phyloP scores from a whole-genome alignment of 345 rosid genomes.

The Corchorus olitorius region DNA sequence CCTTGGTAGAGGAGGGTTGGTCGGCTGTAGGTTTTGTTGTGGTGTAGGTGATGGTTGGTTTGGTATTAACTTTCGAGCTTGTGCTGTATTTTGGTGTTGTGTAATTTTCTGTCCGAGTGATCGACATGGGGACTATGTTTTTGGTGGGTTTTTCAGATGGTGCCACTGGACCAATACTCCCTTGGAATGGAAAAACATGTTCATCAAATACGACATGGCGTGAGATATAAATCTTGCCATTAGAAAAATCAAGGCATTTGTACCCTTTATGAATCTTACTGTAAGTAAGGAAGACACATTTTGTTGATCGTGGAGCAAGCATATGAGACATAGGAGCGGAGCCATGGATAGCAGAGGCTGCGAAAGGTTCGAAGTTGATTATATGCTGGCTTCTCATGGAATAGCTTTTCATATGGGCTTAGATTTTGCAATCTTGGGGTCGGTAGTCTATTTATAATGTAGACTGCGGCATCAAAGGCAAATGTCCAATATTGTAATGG shows the following conservation, averaged over 20 bases:
- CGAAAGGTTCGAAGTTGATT: not conserved
- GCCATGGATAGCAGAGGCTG: not conserved
- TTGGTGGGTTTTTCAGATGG: not conserved
- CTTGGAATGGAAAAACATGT: not conserved
- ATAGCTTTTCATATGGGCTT: not conserved
- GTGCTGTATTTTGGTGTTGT: not conserved
- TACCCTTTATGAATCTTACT: not conserved
- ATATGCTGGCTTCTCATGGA: not conserved
- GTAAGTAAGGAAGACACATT: not conserved
- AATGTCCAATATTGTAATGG: too few species aligned
- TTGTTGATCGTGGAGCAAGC: not conserved
- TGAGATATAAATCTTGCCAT: not conserved
- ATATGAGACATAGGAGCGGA: not conserved
- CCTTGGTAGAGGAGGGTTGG: too few species aligned
- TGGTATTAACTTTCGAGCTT: not conserved
- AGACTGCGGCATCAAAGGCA: too few species aligned
- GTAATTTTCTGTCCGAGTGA: too few species aligned
- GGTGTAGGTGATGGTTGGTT: not conserved
- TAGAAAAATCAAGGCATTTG: not conserved
- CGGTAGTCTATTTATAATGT: not conserved
- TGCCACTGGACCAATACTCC: not conserved
- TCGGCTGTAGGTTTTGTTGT: not conserved
- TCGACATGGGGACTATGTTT: too few species aligned
- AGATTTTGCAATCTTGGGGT: not conserved
- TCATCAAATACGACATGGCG: not conserved